Evolutionary conservation across 768 basidiomycete species (phyloP).

Genomic region (Mrakia frigida): DNA sequence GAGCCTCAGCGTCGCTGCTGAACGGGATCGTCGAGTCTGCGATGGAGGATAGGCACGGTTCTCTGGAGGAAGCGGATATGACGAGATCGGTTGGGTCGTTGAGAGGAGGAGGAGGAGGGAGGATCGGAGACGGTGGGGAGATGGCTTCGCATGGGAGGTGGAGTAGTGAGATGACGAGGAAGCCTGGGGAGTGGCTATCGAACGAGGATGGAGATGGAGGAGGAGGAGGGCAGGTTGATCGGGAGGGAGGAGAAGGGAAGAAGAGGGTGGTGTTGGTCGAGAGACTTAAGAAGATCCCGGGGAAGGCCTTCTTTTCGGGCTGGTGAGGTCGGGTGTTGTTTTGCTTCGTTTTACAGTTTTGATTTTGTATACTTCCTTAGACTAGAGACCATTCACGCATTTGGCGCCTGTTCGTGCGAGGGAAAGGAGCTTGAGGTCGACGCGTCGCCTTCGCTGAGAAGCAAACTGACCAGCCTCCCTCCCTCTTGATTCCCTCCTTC

Average conservation of each 20-base stretch:
- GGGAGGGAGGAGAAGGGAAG: not conserved
- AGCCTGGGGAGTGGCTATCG: slow-evolving; percentile 2
- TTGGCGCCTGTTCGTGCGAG: too few species aligned
- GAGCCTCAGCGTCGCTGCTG: not conserved
- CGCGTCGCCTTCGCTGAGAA: too few species aligned
- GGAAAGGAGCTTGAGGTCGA: too few species aligned
- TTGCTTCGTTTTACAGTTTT: too few species aligned
- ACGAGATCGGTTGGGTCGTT: not conserved
- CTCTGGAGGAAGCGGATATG: not conserved
- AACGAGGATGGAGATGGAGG: not conserved
- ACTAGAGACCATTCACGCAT: too few species aligned
- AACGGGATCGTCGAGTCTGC: slow-evolving; percentile 9
- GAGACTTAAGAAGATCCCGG: slow-evolving; percentile 4
- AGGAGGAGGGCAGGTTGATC: not conserved
- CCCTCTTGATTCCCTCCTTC: too few species aligned
- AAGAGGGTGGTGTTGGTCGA: slow-evolving; percentile 15
- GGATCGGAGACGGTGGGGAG: not conserved
- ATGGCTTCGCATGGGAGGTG: not conserved
- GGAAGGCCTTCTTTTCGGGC: not conserved
- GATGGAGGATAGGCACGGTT: not conserved
- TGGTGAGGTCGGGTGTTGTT: slow-evolving; percentile 11
- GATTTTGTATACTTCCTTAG: too few species aligned
- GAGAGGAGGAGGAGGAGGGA: not conserved
- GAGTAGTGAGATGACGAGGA: not conserved
- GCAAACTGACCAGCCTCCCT: too few species aligned